A percentile compares a stretch with the other conserved stretches of the same genome.
These are phyloP conservation scores for Aethionema arabicum DNA, from an alignment of 345 rosid genomes.

Conservation along the genomic window DNA sequence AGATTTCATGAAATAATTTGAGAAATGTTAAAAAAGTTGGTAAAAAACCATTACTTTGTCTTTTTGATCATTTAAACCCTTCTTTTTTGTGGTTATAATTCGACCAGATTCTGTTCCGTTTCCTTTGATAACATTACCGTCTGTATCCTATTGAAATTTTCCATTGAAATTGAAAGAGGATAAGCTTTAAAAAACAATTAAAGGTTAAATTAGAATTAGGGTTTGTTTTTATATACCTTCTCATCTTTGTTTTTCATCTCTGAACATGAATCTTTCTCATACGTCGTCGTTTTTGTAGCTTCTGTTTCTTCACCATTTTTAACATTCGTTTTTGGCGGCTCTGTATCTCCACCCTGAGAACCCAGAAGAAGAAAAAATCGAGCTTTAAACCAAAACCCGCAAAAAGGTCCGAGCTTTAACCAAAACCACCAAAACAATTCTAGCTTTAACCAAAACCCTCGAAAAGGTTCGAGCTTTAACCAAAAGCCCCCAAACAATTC, in stretches of 20 bases:
- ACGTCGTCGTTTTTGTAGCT: slow-evolving; percentile 35
- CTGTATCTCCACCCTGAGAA: slow-evolving; percentile 62
- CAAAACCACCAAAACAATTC: background rate
- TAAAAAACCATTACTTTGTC: slow-evolving; percentile 49
- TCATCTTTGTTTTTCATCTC: slow-evolving; percentile 57
- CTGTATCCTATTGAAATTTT: slow-evolving; percentile 29
- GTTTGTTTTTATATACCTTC: slow-evolving; percentile 47
- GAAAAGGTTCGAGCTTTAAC: too few relatives aligned
- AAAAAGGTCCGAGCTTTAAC: too few relatives aligned
- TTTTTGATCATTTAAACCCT: slow-evolving; percentile 79
- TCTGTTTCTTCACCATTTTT: slow-evolving; percentile 46
- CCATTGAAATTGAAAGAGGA: background rate
- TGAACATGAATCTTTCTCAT: slow-evolving; percentile 42
- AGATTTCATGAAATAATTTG: background rate
- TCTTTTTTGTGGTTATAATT: slow-evolving; percentile 78
- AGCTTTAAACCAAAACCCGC: too few relatives aligned
- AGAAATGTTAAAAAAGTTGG: background rate
- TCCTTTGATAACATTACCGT: slow-evolving; percentile 37
- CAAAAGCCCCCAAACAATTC: too few relatives aligned
- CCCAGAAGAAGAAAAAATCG: background rate
- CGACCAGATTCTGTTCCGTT: slow-evolving; percentile 92
- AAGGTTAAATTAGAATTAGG: background rate
- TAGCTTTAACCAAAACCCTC: background rate
- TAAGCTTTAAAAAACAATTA: background rate
- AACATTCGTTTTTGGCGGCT: slow-evolving; percentile 65